Evolutionary conservation across 2,329 filamentous ascomycete species (phyloP), one percentile per base, ranked within the genome.

Genomic region (Talaromyces amestolkiae): DNA sequence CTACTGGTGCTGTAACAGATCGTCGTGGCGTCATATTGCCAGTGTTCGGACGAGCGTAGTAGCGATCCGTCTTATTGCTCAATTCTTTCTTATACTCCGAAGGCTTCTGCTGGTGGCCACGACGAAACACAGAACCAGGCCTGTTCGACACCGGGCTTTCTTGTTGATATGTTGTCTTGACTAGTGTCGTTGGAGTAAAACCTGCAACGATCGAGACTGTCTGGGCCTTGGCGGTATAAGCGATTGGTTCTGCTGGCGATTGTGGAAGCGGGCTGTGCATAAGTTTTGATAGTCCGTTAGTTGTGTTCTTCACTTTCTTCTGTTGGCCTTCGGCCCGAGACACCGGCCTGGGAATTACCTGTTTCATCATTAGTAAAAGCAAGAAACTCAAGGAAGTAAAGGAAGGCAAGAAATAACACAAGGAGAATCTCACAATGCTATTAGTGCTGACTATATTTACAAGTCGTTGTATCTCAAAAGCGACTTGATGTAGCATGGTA

Each of bases 381-480:
- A 17, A 51, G 3, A 27, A 37, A 37, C 9, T 19, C 41, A 43
- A 43, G 41, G 41, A 27, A 51, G 6, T 27, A 2, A 31, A 47
- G 19, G 4, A 61, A 19, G 47, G 35, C 22, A 27, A 17, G 31
- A 10, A 61, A 61, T 10, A 49, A 47, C 17, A 43, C 17, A 43
- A 27, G 11, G n/a, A 43, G 24, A 39, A 43, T 51, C 54, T 59
- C n/a, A 87, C 74, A 87, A 74, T 69, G 45, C 73, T 91, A 74
- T 88, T 88, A 62, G 92, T 87, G 80, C 91, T 96, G 49, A 94
- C 90, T 73, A 92, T 87, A 19, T 91, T 92, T 53, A 93, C 93
- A 73, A 91, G 89, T 75, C 88, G 89, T 75, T 96, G 89, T 84
- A 97, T 96, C 75, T 97, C 92, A 17, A 88, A 86, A 63, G 96